Percentiles rank a stretch among this genome's conserved stretches.
Evolutionary conservation across 1,139 yeast species (phyloP).

Genomic region (Hyphopichia fennica): DNA sequence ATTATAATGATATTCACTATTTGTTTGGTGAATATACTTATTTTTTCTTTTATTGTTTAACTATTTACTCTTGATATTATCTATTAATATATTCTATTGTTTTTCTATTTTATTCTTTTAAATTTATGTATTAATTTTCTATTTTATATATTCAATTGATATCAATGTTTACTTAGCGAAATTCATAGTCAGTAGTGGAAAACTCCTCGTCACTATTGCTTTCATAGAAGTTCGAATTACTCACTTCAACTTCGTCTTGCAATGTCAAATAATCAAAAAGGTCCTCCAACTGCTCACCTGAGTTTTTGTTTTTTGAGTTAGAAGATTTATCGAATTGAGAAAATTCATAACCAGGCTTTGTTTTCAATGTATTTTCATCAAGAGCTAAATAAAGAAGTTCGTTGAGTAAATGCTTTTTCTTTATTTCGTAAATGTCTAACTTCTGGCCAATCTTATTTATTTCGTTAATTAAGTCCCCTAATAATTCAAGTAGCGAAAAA

Average conservation of each 20-base stretch:
- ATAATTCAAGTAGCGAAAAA: background rate
- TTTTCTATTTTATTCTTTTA: background rate
- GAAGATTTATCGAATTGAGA: too few species aligned
- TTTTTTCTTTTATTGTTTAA: background rate
- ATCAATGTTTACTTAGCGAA: too few species aligned
- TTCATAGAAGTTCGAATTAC: background rate
- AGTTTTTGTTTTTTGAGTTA: background rate
- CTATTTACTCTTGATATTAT: too few species aligned
- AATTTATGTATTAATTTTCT: background rate
- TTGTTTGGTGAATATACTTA: background rate
- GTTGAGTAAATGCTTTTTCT: background rate
- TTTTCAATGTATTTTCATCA: too few species aligned
- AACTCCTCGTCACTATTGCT: background rate
- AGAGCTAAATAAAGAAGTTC: background rate
- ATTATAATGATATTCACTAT: background rate
- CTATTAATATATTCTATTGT: too few species aligned
- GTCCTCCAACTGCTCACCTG: background rate
- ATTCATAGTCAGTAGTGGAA: background rate
- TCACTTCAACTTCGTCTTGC: background rate
- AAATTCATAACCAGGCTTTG: too few species aligned
- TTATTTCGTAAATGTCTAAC: background rate
- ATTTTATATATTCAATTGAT: background rate
- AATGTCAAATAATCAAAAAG: background rate
- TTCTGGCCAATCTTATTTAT: background rate
- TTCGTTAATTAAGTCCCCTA: background rate